Base-by-base conservation (phyloP, 139 green algal genomes). In the Nannochloris sp. region DNA sequence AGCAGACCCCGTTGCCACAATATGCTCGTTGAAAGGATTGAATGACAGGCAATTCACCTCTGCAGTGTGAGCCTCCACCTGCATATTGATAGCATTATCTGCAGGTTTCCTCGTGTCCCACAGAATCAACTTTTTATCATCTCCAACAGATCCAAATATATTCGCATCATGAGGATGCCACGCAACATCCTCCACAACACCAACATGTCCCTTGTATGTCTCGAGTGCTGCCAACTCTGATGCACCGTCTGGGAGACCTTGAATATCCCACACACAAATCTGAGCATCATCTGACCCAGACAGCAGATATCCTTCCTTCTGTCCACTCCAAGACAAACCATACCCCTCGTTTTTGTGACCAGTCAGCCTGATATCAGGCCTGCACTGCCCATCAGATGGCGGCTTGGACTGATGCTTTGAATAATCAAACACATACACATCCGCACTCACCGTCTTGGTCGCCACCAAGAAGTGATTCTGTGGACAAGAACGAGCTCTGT, bases 11-110 rank as follows among this genome's bases (percentile, higher is more conserved):
- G 93, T 99, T 28, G 90, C 94, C 10, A 99, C 77, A 8, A 99
- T 75, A 71, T 84, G 92, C 53, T 96, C 90, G 69, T 98, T 97
- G 72, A 92, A 85, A 3, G 93, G 93, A 79, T 97, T 99, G 86
- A 99, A 99, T 2, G 88, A 81, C 43, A 99, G 74, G 78, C 91
- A 98, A 81, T 99, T 99, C 56, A 99, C 86, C 77, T 98, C 93
- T 6, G 89, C 91, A 26, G 69, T 67, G 66, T 98, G 92, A 11
- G 88, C 83, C 71, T 95, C 84, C 6, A 83, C 73, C 11, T 62
- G 8, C 53, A 53, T 40, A 4, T 66, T 23, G 14, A 65, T 49
- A 6, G 63, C 63, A n/a, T 46, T 61, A 28, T 74, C 66, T 16
- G 49, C 48, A 1, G 81, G 73, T 44, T 81, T 82, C 29, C 91